These are phyloP conservation scores for Epichloe baconii DNA, from an alignment of 2,329 filamentous ascomycete genomes.

Conservation along the genomic window DNA sequence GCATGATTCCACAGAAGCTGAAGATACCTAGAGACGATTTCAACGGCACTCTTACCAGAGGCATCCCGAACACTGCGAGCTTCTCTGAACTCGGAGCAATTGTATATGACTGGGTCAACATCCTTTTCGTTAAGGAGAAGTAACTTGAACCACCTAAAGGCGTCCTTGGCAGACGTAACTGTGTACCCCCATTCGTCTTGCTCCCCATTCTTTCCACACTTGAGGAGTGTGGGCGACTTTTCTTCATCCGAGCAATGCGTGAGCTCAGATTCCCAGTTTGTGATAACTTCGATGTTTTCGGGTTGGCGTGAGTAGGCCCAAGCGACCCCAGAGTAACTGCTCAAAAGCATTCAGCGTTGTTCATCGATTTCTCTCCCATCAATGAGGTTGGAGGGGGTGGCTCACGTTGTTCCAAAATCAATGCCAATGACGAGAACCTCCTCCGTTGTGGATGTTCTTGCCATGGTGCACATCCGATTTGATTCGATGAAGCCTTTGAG, in stretches of 20 bases:
- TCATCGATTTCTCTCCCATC: too few relatives aligned
- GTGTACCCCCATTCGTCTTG: slow-evolving; percentile 20
- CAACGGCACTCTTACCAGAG: slow-evolving; percentile 11
- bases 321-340: slow-evolving; percentile 27
- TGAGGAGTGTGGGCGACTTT: slow-evolving; percentile 21
- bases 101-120: slow-evolving; percentile 11
- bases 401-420: slow-evolving; percentile 34
- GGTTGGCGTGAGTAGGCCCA: slow-evolving; percentile 21
- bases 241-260: slow-evolving; percentile 14
- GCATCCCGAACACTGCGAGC: neutral
- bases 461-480: neutral
- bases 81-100: slow-evolving; percentile 10
- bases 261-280: slow-evolving; percentile 14
- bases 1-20: slow-evolving; percentile 20
- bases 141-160: slow-evolving; percentile 29
- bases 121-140: slow-evolving; percentile 22
- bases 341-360: too few relatives aligned
- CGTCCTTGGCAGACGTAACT: slow-evolving; percentile 10
- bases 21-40: slow-evolving; percentile 22
- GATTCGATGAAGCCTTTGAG: neutral
- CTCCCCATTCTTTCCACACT: fast-evolving
- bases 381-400: too few relatives aligned
- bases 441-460: neutral
- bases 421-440: slow-evolving; percentile 24
- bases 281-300: slow-evolving; percentile 17